phyloP scores from a whole-genome alignment of 257 asterid species.

The Solanum raphanifolium region DNA sequence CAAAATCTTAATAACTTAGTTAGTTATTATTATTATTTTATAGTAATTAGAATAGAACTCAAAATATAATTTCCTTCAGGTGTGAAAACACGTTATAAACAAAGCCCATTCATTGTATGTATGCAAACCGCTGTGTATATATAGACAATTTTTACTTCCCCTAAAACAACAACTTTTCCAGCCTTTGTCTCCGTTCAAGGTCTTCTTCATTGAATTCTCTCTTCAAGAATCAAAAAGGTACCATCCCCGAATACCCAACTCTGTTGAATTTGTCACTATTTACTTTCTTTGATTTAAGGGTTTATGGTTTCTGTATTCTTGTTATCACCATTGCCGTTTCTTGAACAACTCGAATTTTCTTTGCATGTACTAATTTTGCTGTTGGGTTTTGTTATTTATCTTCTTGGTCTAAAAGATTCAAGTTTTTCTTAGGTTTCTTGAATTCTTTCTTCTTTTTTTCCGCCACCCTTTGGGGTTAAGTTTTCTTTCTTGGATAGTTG shows the following conservation, averaged over 20 bases:
- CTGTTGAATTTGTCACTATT: neutral
- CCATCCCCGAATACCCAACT: neutral
- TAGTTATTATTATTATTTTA: too few relatives aligned
- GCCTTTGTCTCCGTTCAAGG: neutral
- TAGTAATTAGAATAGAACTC: too few relatives aligned
- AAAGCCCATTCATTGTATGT: neutral
- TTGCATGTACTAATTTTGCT: neutral
- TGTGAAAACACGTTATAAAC: too few relatives aligned
- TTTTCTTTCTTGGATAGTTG: neutral
- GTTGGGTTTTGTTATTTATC: neutral
- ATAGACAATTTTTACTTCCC: neutral
- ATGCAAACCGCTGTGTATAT: neutral
- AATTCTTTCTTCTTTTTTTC: neutral
- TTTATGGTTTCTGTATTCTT: neutral
- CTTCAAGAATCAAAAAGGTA: neutral
- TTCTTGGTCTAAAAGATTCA: neutral
- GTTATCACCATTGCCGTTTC: neutral
- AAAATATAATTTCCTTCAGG: neutral
- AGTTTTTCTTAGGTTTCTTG: neutral
- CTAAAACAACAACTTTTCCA: neutral
- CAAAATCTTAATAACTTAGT: too few relatives aligned
- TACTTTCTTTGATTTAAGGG: neutral
- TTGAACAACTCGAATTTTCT: neutral
- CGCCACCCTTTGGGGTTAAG: neutral
- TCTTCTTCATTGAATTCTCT: neutral